Conservation (phyloP, 768 basidiomycete species). For the Auricularia sp. region DNA sequence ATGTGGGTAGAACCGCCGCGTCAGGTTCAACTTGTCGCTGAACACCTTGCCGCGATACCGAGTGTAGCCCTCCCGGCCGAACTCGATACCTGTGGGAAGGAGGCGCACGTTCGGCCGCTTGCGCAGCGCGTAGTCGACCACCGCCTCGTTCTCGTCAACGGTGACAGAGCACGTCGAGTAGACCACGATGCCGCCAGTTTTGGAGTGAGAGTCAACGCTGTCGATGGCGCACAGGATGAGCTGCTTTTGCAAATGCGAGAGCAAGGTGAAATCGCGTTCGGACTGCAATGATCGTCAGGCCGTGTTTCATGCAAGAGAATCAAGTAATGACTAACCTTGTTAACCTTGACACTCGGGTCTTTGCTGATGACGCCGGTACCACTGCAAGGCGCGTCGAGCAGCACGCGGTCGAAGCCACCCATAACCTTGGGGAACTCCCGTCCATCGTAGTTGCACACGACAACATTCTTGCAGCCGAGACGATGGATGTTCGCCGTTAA, state of each 20-base stretch:
- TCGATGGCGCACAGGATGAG: constrained; percentile 97
- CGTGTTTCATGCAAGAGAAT: neutral
- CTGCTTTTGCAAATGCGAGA: constrained; percentile 98
- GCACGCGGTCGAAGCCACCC: constrained; percentile 95
- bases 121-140: constrained; percentile 92
- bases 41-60: constrained; percentile 87
- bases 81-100: constrained; percentile 85
- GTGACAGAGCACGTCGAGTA: constrained; percentile 99
- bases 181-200: constrained; percentile 87
- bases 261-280: constrained; percentile 87
- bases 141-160: constrained; percentile 96
- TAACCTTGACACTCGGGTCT: constrained; percentile 93
- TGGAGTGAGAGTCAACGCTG: constrained; percentile 80
- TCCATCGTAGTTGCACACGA: constrained; percentile 94
- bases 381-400: constrained; percentile 94
- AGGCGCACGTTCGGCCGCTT: constrained; percentile 90
- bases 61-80: constrained; percentile 87
- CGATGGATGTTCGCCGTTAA: constrained; percentile 94
- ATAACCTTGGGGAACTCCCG: constrained; percentile 97
- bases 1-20: constrained; percentile 88
- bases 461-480: constrained; percentile 95
- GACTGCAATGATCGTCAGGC: constrained; percentile 38
- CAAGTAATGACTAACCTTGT: constrained; percentile 58
- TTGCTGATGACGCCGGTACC: constrained; percentile 98
- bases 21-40: constrained; percentile 64